Percentiles rank a stretch among this genome's conserved stretches.
phyloP scores from a whole-genome alignment of 345 rosid species.

The Aegle marmelos region DNA sequence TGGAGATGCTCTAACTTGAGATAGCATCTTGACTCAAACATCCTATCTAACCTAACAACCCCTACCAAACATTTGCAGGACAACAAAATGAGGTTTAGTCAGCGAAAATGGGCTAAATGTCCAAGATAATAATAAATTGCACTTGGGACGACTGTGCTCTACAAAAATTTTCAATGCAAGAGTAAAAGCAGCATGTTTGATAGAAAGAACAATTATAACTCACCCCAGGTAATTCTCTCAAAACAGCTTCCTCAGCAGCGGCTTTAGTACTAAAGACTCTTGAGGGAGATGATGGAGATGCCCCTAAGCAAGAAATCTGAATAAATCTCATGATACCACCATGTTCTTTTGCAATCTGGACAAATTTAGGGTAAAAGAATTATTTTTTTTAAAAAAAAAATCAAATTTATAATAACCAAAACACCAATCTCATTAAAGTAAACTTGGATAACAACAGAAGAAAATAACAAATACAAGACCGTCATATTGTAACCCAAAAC shows the following conservation, averaged over 20 bases:
- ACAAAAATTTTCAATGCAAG: neutral
- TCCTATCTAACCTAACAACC: neutral
- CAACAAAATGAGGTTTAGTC: neutral
- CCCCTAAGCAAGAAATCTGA: slow-evolving; percentile 94
- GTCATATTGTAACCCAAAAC: neutral
- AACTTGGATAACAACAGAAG: neutral
- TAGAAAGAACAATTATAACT: slow-evolving; percentile 4
- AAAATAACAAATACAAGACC: neutral
- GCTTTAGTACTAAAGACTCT: slow-evolving; percentile 79
- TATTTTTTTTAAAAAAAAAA: neutral
- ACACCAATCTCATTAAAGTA: neutral
- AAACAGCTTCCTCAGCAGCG: slow-evolving; percentile 87
- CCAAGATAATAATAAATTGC: neutral
- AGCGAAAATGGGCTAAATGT: neutral
- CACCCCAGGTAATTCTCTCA: slow-evolving; percentile 85
- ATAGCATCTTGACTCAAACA: neutral
- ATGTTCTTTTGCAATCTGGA: slow-evolving; percentile 92
- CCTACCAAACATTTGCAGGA: neutral
- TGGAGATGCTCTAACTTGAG: too few species aligned
- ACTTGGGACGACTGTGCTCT: neutral
- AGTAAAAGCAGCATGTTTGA: neutral
- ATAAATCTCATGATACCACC: slow-evolving; percentile 96
- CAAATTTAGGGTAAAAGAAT: slow-evolving; percentile 7
- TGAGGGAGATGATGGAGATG: slow-evolving; percentile 81
- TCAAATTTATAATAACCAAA: neutral